Conservation (phyloP, 176 grass and related monocot species). For the Eleusine coracana region DNA sequence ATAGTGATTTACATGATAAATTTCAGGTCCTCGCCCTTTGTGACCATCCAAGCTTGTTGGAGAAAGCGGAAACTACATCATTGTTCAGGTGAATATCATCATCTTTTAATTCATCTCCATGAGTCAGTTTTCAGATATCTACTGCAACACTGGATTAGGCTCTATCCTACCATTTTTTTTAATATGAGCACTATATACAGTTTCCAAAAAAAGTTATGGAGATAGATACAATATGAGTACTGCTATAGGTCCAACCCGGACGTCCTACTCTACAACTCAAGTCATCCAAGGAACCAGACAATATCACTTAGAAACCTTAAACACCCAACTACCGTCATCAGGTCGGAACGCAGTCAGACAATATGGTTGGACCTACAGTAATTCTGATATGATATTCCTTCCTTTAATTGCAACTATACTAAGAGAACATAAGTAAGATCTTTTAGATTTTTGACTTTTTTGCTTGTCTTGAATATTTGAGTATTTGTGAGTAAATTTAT, state of each 20-base stretch:
- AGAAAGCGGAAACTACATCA: conserved; percentile 63
- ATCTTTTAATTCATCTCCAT: conserved; percentile 27
- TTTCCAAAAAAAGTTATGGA: background rate
- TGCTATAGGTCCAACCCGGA: no score
- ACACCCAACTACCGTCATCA: no score
- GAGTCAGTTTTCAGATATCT: conserved; percentile 3
- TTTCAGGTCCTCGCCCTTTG: conserved; percentile 90
- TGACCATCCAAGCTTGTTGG: conserved; percentile 81
- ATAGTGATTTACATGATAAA: conserved; percentile 27
- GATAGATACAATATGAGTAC: background rate
- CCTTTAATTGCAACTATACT: background rate
- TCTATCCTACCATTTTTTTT: conserved; percentile 2
- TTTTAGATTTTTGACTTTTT: background rate
- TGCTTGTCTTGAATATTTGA: background rate
- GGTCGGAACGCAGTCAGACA: no score
- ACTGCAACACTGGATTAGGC: background rate
- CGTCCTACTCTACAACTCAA: no score
- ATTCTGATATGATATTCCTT: background rate
- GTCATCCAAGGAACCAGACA: no score
- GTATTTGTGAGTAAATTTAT: background rate
- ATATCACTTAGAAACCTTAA: no score
- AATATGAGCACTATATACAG: background rate
- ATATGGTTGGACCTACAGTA: no score
- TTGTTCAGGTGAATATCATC: conserved; percentile 75
- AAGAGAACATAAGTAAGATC: background rate